Base-by-base conservation (phyloP, 1,284 basidiomycete genomes). In the Cutaneotrichosporon cavernicola region DNA sequence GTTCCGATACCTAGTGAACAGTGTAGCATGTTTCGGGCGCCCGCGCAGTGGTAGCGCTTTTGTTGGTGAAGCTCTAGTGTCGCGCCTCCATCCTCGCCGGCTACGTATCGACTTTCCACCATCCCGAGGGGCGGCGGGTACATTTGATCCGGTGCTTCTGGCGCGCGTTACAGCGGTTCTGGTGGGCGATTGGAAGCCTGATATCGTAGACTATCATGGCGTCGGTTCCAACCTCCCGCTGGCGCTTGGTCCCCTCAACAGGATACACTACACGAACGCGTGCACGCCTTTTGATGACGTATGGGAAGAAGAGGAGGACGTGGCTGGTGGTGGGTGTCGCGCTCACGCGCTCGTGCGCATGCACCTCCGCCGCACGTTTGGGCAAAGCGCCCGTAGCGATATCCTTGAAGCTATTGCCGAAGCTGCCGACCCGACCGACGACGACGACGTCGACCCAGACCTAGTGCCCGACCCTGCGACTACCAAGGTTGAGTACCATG, bases 401-500 rank as follows among this genome's bases (percentile, higher is more conserved):
- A 58, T 68, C 13, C 57, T 68, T 5, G 66, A 68, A 18, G 60
- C 59, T 3, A 65, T 68, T 13, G 66, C 56, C 11, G 66, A 68
- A 26, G 64, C 57, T n/a, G 64, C 64, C 8, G 66, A 68, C 57
- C 66, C 66, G 16, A 65, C 64, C 1, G 66, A 68, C 50, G 66
- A 68, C 38, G 58, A 61, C 53, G 66, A 68, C 43, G 40, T 68
- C 31, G 64, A 65, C 31, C 57, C 64, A 5, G 66, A 68, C 43
- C 59, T 40, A 11, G 59, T 68, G 7, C 66, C 66, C 2, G 59
- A 60, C 18, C 58, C 60, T 2, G 26, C 22, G 2, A 5, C 18
- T 13, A 61, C 61, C 31, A 32, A 21, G 26, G 52, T 68, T 10
- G 64, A 65, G 53, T 68, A 68, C 58, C 22, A 56, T 21, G 49